Conservation (phyloP, 768 basidiomycete genomes). For the Pleurotus cornucopiae region DNA sequence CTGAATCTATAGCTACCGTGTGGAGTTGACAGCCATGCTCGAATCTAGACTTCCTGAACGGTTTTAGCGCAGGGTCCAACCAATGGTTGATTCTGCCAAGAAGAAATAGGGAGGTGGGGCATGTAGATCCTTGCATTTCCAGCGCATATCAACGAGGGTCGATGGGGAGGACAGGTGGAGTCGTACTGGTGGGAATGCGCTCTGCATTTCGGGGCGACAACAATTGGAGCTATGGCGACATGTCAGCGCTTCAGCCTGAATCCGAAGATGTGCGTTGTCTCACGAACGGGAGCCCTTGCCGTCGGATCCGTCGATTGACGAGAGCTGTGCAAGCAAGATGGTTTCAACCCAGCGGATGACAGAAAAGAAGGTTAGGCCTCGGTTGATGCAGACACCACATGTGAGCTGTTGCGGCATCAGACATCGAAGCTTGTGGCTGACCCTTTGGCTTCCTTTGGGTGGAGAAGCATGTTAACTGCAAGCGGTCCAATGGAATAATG, state of each 20-base stretch:
- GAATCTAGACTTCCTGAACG: neutral
- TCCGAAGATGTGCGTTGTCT: too few relatives aligned
- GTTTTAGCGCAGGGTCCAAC: neutral
- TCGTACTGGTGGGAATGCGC: too few relatives aligned
- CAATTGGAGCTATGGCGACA: too few relatives aligned
- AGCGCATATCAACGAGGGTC: too few relatives aligned
- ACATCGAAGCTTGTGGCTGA: neutral
- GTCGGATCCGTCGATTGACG: conserved; percentile 2
- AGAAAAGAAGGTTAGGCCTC: neutral
- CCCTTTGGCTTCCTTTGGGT: neutral
- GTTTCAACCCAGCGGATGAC: neutral
- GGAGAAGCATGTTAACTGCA: neutral
- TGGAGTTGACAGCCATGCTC: neutral
- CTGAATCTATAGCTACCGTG: neutral
- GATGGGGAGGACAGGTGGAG: too few relatives aligned
- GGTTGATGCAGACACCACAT: neutral
- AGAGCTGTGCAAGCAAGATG: neutral
- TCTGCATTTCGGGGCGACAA: too few relatives aligned
- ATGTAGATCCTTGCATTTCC: neutral
- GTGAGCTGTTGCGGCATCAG: neutral
- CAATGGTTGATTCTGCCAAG: neutral
- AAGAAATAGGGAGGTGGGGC: neutral
- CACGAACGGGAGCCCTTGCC: neutral
- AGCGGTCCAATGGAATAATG: neutral
- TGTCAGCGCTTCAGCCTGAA: too few relatives aligned